Base-by-base conservation (phyloP, 148 eudicot genomes). In the Vaccinium corymbosum region DNA sequence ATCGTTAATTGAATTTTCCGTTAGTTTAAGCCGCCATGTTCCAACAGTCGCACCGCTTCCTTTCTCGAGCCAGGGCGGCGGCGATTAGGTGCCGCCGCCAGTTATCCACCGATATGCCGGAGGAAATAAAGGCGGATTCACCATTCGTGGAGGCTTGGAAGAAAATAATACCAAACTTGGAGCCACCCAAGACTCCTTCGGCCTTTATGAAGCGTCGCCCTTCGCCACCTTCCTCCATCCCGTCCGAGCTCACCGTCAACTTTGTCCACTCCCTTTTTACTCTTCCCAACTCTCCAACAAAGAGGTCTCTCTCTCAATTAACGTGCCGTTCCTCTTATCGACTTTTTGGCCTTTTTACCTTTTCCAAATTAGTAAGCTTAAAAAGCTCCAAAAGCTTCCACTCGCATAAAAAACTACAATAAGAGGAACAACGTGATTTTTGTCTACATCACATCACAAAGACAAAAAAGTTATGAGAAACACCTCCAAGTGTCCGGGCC, bases 181-280 rank as follows among this genome's bases (percentile, higher is more conserved):
- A 91, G 32, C 93, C 96, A 35, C 94, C 97, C 13, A 87, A 89
- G 84, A 89, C 87, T 13, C 93, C 94, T 7, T 80, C 86, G 27
- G 57, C 88, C 55, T 92, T 86, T 74, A 86, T 85, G 88, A 76
- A 76, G 16, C 89, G 90, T 9, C 86, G 85, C 3, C 92, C 94
- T 2, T 76, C 86, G 1, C 70, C 87, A 1, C 89, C 92, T 1
- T 64, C 90, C 19, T 83, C 91, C 20, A 87, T 93, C 71, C 97
- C 93, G 14, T 72, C 94, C n/a, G 92, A 93, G 76, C 82, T 92
- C 32, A 86, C 90, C 13, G 89, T 93, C 71, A 92, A 90, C 78
- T 81, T 92, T 72, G 79, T 88, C 53, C 90, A n/a, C n/a, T 92
- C 78, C 93, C 91, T 16, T n/a, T n/a, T n/a, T 86, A 90, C 84